These are phyloP conservation scores for Paxillus involutus DNA, from an alignment of 768 basidiomycete genomes.

Conservation along the genomic window DNA sequence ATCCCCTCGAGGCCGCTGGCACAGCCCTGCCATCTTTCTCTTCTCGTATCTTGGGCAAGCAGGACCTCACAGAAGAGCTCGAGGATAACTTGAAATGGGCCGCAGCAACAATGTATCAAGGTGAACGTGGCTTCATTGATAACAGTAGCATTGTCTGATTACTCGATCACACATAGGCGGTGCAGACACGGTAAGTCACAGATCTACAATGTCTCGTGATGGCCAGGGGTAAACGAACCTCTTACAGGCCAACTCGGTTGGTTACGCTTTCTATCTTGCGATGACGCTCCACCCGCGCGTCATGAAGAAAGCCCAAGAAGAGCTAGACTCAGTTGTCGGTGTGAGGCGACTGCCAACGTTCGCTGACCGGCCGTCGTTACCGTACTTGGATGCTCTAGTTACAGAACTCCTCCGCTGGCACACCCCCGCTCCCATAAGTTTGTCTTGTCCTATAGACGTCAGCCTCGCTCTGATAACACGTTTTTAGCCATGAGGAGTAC, in stretches of 20 bases:
- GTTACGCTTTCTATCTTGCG: too few species aligned
- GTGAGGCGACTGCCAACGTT: too few species aligned
- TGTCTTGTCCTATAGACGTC: background rate
- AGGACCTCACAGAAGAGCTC: slow-evolving; percentile 9
- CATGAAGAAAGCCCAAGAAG: too few species aligned
- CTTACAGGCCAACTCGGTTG: too few species aligned
- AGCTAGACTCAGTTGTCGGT: too few species aligned
- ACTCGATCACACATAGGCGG: slow-evolving; percentile 17
- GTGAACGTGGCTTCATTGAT: too few species aligned
- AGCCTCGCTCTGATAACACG: background rate
- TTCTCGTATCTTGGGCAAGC: slow-evolving; percentile 7
- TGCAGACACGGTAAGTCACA: slow-evolving; percentile 21
- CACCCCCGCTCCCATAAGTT: slow-evolving; percentile 14
- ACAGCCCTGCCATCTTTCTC: slow-evolving; percentile 16
- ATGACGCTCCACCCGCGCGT: too few species aligned
- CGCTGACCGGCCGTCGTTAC: too few species aligned
- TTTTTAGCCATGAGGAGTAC: slow-evolving; percentile 7
- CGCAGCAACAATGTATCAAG: slow-evolving; percentile 5
- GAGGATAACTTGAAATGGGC: slow-evolving; percentile 20
- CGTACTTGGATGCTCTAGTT: too few species aligned
- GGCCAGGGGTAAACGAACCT: background rate
- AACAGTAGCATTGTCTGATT: background rate
- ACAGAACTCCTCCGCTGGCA: too few species aligned
- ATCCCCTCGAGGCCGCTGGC: too few species aligned
- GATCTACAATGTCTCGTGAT: slow-evolving; percentile 18